These are phyloP conservation scores for Rhodamnia argentea DNA, from an alignment of 345 rosid species.

Conservation along the genomic window DNA sequence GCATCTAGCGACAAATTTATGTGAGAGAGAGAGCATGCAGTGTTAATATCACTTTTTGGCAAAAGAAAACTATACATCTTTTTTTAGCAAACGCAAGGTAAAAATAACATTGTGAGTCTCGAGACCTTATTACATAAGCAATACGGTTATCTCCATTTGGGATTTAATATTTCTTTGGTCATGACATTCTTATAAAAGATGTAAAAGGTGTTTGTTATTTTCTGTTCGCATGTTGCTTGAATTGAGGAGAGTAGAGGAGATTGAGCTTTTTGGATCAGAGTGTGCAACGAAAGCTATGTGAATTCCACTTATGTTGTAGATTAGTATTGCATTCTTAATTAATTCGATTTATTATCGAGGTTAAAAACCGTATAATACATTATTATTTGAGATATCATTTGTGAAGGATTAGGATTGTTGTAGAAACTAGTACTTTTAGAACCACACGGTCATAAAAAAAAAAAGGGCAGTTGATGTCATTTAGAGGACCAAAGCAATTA, in stretches of 20 bases:
- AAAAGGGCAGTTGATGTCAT: too few species aligned
- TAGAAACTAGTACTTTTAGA: too few species aligned
- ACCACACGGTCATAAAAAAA: too few species aligned
- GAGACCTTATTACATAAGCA: background rate
- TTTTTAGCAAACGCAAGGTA: background rate
- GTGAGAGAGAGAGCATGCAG: background rate
- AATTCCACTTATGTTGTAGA: background rate
- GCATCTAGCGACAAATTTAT: background rate
- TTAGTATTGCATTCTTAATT: background rate
- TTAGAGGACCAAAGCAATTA: too few species aligned
- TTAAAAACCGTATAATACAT: too few species aligned
- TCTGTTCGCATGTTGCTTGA: background rate
- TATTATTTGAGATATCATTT: too few species aligned
- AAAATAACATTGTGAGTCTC: too few species aligned
- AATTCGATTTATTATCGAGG: background rate
- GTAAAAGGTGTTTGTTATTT: background rate
- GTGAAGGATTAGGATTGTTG: too few species aligned
- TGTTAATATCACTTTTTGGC: background rate
- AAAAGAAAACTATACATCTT: background rate
- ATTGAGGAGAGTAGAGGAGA: background rate
- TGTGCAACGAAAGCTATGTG: background rate
- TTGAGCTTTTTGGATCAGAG: background rate
- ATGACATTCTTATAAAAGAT: background rate
- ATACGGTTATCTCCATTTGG: background rate
- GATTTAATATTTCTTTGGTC: background rate